These are phyloP conservation scores for Hirsutella minnesotensis DNA, from an alignment of 2,329 filamentous ascomycete genomes.

Conservation along the genomic window DNA sequence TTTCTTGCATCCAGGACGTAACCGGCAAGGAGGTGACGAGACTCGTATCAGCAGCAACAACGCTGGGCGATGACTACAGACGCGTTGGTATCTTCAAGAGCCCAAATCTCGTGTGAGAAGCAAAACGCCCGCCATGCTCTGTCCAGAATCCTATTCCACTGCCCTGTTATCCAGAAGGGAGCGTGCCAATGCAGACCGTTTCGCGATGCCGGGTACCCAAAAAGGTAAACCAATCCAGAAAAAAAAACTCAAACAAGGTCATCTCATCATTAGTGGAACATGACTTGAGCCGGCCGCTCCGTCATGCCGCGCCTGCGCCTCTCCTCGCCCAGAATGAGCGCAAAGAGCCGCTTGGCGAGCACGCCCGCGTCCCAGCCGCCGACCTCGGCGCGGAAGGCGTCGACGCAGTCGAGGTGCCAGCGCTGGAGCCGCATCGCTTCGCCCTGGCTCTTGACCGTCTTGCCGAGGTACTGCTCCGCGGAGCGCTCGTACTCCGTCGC, in stretches of 20 bases:
- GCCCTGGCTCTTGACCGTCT: constrained; percentile 33
- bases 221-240: background rate
- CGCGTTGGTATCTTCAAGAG: too few species aligned
- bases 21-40: too few species aligned
- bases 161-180: too few species aligned
- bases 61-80: too few species aligned
- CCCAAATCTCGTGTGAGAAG: background rate
- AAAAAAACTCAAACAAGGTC: constrained; percentile 2
- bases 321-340: constrained; percentile 38
- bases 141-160: too few species aligned
- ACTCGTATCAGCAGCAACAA: too few species aligned
- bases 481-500: constrained; percentile 13
- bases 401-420: constrained; percentile 47
- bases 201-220: too few species aligned
- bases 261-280: constrained; percentile 17
- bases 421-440: constrained; percentile 34
- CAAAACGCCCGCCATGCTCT: background rate
- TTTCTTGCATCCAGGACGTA: too few species aligned
- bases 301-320: constrained; percentile 9
- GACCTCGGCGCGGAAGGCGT: constrained; percentile 37
- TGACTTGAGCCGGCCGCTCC: constrained; percentile 10
- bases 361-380: constrained; percentile 36
- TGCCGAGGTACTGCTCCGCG: constrained; percentile 31
- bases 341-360: constrained; percentile 41
- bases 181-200: too few species aligned